Evolutionary conservation across 2,329 filamentous ascomycete genomes (phyloP).

Genomic region (Nemania sp.): DNA sequence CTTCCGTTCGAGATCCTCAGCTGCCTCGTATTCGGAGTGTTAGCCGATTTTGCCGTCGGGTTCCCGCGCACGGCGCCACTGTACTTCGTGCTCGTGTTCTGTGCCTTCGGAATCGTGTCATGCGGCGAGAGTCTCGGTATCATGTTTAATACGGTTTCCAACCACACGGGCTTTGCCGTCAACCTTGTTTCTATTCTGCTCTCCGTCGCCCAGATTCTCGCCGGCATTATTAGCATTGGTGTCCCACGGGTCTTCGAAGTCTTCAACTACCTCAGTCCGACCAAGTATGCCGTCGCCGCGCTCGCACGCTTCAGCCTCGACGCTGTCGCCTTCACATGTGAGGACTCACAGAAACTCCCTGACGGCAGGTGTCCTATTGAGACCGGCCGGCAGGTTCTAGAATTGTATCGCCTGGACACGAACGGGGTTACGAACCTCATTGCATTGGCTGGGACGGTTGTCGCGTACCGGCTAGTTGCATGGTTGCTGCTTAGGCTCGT

Average conservation of each 20-base stretch:
- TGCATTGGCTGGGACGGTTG: conserved; percentile 63
- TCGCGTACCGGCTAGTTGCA: conserved; percentile 67
- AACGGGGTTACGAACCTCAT: conserved; percentile 64
- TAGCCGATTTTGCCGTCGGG: conserved; percentile 66
- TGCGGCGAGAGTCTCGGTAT: conserved; percentile 78
- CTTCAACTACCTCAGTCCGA: conserved; percentile 72
- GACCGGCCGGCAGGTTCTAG: conserved; percentile 67
- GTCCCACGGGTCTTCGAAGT: conserved; percentile 68
- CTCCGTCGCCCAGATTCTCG: conserved; percentile 71
- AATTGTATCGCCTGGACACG: conserved; percentile 67
- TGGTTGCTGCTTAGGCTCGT: conserved; percentile 60
- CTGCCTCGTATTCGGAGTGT: conserved; percentile 65
- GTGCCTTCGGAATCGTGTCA: conserved; percentile 72
- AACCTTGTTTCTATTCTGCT: conserved; percentile 72
- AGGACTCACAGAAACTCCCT: conserved; percentile 59
- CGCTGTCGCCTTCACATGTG: conserved; percentile 66
- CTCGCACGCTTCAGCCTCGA: conserved; percentile 67
- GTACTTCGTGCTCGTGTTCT: conserved; percentile 69
- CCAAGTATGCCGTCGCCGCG: conserved; percentile 70
- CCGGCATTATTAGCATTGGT: conserved; percentile 70
- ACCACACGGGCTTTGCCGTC: conserved; percentile 74
- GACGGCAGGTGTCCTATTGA: conserved; percentile 66
- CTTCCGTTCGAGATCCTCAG: conserved; percentile 71
- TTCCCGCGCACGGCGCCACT: conserved; percentile 64
- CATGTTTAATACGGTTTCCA: conserved; percentile 77